phyloP scores from a whole-genome alignment of 306 rosid species.

The Medicago ruthenica region DNA sequence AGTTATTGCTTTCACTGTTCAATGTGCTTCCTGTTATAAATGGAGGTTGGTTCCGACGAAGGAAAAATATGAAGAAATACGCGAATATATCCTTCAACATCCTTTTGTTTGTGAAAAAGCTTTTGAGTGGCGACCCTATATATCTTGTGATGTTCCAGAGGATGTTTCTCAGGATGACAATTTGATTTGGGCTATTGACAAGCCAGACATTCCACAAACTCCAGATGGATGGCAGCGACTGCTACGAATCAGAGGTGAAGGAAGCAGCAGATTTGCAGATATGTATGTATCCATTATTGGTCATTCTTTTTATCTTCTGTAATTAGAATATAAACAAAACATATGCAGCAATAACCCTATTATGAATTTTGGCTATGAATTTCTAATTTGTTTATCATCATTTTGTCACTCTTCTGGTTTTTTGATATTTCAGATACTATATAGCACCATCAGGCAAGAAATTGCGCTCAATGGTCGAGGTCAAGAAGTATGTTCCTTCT shows the following conservation, averaged over 20 bases:
- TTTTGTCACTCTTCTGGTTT: slow-evolving; percentile 25
- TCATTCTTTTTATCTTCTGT: neutral
- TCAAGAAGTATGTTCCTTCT: slow-evolving; percentile 67
- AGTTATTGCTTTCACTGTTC: slow-evolving; percentile 84
- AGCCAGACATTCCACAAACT: slow-evolving; percentile 87
- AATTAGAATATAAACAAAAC: too few relatives aligned
- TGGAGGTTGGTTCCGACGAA: slow-evolving; percentile 95
- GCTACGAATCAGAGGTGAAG: slow-evolving; percentile 85
- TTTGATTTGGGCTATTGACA: slow-evolving; percentile 95
- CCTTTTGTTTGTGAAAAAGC: slow-evolving; percentile 83
- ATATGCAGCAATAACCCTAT: too few relatives aligned
- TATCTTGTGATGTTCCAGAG: slow-evolving; percentile 83
- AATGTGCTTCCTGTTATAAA: slow-evolving; percentile 88
- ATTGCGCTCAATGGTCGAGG: slow-evolving; percentile 88
- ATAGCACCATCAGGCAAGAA: slow-evolving; percentile 85
- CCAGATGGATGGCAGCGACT: slow-evolving; percentile 92
- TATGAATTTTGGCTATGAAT: too few relatives aligned
- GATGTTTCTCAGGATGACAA: slow-evolving; percentile 87
- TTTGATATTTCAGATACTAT: slow-evolving; percentile 71
- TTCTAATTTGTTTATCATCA: slow-evolving; percentile 18
- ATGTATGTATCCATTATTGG: slow-evolving; percentile 57
- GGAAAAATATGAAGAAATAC: slow-evolving; percentile 88
- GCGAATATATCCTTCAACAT: slow-evolving; percentile 73
- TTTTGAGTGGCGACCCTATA: slow-evolving; percentile 78
- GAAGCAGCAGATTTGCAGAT: slow-evolving; percentile 89